Percentiles rank a stretch among this genome's conserved stretches.
Conservation (phyloP, 192 early-diverging fungal species). For the Bifiguratus adelaidae region DNA sequence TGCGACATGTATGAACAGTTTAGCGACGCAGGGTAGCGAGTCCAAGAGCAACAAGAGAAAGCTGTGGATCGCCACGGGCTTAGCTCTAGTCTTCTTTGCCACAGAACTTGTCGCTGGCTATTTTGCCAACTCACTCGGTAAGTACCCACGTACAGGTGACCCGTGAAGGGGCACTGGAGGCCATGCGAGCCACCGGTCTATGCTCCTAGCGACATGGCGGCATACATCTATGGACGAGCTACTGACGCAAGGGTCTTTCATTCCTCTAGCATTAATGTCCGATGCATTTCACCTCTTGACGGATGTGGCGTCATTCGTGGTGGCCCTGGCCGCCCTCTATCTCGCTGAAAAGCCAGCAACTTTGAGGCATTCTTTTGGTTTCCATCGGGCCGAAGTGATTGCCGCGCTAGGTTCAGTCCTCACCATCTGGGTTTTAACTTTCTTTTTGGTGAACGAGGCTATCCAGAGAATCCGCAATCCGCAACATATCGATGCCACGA, state of each 20-base stretch:
- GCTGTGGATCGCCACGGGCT: conserved; percentile 39
- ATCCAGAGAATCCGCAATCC: conserved; percentile 53
- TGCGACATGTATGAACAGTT: no score
- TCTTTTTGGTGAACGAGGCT: conserved; percentile 58
- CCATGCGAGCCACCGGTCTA: background rate
- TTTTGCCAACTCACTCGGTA: conserved; percentile 37
- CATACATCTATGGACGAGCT: background rate
- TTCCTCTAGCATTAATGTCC: conserved; percentile 62
- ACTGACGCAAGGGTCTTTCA: conserved; percentile 8
- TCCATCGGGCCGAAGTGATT: conserved; percentile 66
- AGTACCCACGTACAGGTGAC: background rate
- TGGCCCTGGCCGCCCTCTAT: conserved; percentile 56
- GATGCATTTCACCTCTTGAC: conserved; percentile 66
- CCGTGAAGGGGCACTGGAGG: background rate
- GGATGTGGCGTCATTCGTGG: conserved; percentile 65
- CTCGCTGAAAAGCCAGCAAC: conserved; percentile 50
- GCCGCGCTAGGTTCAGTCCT: conserved; percentile 68
- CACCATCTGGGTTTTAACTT: conserved; percentile 70
- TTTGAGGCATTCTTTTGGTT: conserved; percentile 61
- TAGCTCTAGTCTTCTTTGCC: conserved; percentile 51
- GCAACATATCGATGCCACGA: conserved; percentile 45
- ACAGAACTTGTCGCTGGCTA: conserved; percentile 53
- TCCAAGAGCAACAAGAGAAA: conserved; percentile 30
- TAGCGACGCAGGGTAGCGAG: no score
- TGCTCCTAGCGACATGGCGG: background rate